Evolutionary conservation across 2,329 filamentous ascomycete species (phyloP).

Genomic region (Xylaria sp.): DNA sequence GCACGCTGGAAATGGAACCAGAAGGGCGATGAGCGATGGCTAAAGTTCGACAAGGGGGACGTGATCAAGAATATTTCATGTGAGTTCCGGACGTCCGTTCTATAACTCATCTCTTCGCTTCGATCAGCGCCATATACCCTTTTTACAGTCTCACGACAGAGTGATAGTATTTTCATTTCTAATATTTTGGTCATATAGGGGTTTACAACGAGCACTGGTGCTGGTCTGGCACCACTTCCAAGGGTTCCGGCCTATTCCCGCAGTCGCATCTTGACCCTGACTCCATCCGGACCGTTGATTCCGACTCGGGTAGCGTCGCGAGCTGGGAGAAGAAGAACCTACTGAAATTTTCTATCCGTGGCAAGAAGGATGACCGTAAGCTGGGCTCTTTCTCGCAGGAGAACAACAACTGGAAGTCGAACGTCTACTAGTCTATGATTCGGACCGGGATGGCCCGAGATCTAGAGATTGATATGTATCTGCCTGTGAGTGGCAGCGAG

Average conservation of each 20-base stretch:
- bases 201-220: slow-evolving; percentile 50
- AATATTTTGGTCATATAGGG: slow-evolving; percentile 40
- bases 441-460: background rate
- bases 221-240: slow-evolving; percentile 50
- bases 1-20: slow-evolving; percentile 65
- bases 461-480: background rate
- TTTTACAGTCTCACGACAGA: background rate
- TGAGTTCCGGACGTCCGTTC: slow-evolving; percentile 36
- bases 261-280: slow-evolving; percentile 49
- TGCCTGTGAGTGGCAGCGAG: background rate
- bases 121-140: background rate
- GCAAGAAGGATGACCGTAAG: slow-evolving; percentile 43
- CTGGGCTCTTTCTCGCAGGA: slow-evolving; percentile 37
- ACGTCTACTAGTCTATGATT: slow-evolving; percentile 37
- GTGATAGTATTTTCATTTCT: slow-evolving; percentile 4
- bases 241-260: slow-evolving; percentile 50
- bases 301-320: slow-evolving; percentile 43
- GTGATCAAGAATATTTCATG: slow-evolving; percentile 68
- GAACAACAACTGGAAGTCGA: slow-evolving; percentile 29
- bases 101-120: no score
- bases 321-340: slow-evolving; percentile 48
- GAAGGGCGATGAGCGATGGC: slow-evolving; percentile 60
- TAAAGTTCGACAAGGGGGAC: slow-evolving; percentile 74
- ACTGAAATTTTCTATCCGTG: slow-evolving; percentile 45
- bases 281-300: slow-evolving; percentile 43